Evolutionary conservation across 371 early-diverging fungal species (phyloP).

Genomic region (Enteropsectra breve): DNA sequence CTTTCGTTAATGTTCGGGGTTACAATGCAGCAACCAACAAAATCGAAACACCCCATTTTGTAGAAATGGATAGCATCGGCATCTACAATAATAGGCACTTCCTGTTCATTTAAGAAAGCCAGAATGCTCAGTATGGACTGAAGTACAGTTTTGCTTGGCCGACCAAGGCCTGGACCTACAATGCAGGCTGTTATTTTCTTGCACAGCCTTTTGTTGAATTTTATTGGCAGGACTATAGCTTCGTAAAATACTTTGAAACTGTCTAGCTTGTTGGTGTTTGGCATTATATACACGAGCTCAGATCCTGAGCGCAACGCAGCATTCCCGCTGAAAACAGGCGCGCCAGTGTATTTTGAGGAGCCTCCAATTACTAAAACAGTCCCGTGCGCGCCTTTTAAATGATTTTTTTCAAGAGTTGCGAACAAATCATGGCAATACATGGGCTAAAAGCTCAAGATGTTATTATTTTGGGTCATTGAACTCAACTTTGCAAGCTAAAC

Average conservation of each 20-base stretch:
- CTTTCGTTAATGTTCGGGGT: slow-evolving; percentile 55
- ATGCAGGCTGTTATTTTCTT: slow-evolving; percentile 47
- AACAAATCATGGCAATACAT: too few species aligned
- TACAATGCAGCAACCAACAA: slow-evolving; percentile 33
- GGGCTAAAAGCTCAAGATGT: too few species aligned
- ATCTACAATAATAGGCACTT: slow-evolving; percentile 52
- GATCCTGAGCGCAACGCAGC: slow-evolving; percentile 71
- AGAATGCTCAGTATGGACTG: slow-evolving; percentile 39
- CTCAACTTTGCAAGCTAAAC: too few species aligned
- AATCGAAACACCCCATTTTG: slow-evolving; percentile 6
- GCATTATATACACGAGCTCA: slow-evolving; percentile 72
- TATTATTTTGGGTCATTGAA: too few species aligned
- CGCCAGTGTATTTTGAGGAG: slow-evolving; percentile 67
- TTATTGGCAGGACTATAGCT: slow-evolving; percentile 37
- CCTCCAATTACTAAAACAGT: slow-evolving; percentile 52
- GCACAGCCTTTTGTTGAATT: slow-evolving; percentile 35
- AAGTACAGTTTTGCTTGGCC: background rate
- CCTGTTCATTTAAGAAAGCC: slow-evolving; percentile 13
- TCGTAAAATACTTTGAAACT: slow-evolving; percentile 36
- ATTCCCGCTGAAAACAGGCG: slow-evolving; percentile 76
- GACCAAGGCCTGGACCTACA: slow-evolving; percentile 52
- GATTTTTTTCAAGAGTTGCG: slow-evolving; percentile 10
- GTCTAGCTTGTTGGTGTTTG: slow-evolving; percentile 65
- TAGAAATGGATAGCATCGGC: slow-evolving; percentile 47
- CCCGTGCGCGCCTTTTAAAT: slow-evolving; percentile 45